A percentile compares a stretch with the other conserved stretches of the same genome.
Conservation (phyloP, 1,139 yeast species). For the Yamadazyma conglobata region DNA sequence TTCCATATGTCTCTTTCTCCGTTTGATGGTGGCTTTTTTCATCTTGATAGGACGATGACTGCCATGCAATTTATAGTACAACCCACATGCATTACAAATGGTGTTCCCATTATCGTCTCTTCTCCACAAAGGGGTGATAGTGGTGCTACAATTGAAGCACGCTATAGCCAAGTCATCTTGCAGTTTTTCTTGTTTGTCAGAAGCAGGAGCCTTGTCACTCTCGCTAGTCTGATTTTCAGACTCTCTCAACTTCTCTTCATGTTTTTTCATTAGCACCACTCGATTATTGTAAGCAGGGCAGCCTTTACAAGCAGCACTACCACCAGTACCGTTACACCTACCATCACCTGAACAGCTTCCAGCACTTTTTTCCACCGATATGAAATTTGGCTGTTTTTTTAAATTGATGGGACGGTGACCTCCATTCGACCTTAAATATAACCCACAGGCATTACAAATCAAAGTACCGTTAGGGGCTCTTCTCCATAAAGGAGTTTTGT, state of each 20-base stretch:
- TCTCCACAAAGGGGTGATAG: constrained; percentile 87
- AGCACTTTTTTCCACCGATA: constrained; percentile 37
- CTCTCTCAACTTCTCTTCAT: constrained; percentile 10
- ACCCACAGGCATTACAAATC: constrained; percentile 72
- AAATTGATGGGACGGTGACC: constrained; percentile 57
- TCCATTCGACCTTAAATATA: constrained; percentile 52
- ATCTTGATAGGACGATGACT: constrained; percentile 72
- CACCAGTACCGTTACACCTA: constrained; percentile 84
- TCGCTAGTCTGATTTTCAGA: background rate
- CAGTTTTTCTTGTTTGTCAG: constrained; percentile 5
- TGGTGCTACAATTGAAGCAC: constrained; percentile 78
- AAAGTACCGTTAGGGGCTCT: constrained; percentile 64
- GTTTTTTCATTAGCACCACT: constrained; percentile 34
- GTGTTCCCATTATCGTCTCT: constrained; percentile 78
- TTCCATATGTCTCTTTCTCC: constrained; percentile 55
- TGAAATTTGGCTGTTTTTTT: constrained; percentile 63
- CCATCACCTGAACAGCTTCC: constrained; percentile 86
- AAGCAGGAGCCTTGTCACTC: background rate
- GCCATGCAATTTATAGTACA: constrained; percentile 75
- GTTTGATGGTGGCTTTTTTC: constrained; percentile 70
- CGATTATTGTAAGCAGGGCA: constrained; percentile 83
- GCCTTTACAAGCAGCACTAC: constrained; percentile 73
- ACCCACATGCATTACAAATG: constrained; percentile 86
- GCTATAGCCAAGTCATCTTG: constrained; percentile 59
- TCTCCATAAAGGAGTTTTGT: constrained; percentile 68